Evolutionary conservation across 208 protist species (phyloP).

Genomic region (Wallacemonas collosoma): DNA sequence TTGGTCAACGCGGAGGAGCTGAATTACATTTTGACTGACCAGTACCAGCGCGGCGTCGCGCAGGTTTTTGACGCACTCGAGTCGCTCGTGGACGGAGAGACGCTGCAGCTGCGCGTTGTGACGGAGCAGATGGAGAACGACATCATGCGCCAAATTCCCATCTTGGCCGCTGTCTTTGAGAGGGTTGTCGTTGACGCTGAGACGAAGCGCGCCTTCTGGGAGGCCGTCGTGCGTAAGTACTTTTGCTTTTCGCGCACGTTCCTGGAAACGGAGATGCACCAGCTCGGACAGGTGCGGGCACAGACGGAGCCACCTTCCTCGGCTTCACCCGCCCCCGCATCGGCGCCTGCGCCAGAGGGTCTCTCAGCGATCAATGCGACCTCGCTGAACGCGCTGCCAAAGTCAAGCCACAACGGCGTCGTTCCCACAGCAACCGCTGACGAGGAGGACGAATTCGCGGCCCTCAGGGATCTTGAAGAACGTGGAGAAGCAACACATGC

Average conservation of each 20-base stretch:
- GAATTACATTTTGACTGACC: slow-evolving; percentile 43
- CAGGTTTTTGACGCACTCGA: slow-evolving; percentile 77
- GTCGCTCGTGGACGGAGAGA: slow-evolving; percentile 66
- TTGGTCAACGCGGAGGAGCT: slow-evolving; percentile 51
- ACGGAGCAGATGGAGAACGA: slow-evolving; percentile 85
- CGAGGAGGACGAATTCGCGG: slow-evolving; percentile 18
- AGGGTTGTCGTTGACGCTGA: slow-evolving; percentile 56
- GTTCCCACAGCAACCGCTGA: neutral
- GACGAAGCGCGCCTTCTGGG: slow-evolving; percentile 71
- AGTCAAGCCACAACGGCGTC: slow-evolving; percentile 8
- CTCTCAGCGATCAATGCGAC: slow-evolving; percentile 56
- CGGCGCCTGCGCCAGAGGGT: neutral
- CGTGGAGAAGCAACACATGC: too few species aligned
- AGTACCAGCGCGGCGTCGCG: slow-evolving; percentile 70
- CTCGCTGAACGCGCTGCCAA: slow-evolving; percentile 61
- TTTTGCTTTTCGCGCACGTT: slow-evolving; percentile 88
- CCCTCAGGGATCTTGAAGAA: slow-evolving; percentile 2
- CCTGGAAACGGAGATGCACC: slow-evolving; percentile 71
- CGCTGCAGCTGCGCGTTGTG: slow-evolving; percentile 66
- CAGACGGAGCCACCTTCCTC: too few species aligned
- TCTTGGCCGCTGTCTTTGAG: slow-evolving; percentile 71
- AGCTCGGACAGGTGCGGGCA: slow-evolving; percentile 27
- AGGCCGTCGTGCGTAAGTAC: slow-evolving; percentile 82
- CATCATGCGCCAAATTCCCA: slow-evolving; percentile 76
- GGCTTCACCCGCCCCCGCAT: neutral